Base-by-base conservation (phyloP, 2,329 filamentous ascomycete genomes). In the Teratosphaeria viscida region DNA sequence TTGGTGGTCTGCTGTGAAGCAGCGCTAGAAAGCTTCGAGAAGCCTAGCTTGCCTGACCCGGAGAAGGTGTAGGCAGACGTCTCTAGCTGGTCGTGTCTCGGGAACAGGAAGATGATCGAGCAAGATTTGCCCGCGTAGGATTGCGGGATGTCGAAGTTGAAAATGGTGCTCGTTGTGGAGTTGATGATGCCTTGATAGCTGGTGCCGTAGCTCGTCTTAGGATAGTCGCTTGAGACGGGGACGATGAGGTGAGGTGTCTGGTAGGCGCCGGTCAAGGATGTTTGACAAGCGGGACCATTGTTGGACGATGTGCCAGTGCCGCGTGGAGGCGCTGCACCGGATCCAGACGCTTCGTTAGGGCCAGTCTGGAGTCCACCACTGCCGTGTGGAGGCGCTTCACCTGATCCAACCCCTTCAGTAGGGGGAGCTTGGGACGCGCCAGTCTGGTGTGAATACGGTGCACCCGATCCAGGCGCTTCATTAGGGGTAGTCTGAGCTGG, bases 61-160 rank as follows among this genome's bases (percentile, higher is more conserved):
- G 68, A 64, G 57, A 74, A 68, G n/a, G 57, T 67, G 67, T 65
- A 79, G 27, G 54, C 64, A 52, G 73, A 74, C 2, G 71, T 73
- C 43, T 62, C 61, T 6, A 77, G 69, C 62, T 73, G 69, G 14
- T 65, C 61, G 62, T 63, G 65, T 26, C 59, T 61, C 0, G 79
- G 79, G 61, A 80, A 73, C 43, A 77, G 67, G 69, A 81, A 79
- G 59, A 76, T 69, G n/a, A 80, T 66, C 5, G 73, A 77, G 71
- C 79, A 81, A 35, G 72, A 76, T 61, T 75, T 76, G 60, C 75
- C 74, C 43, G 68, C 60, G 55, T 75, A 71, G 3, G 66, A 67
- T 2, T 68, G 62, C 0, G 75, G 74, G 27, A 81, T 70, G 61
- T 80, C 75, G 64, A 80, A 80, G 60, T 74, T 75, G 71, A 79